These are phyloP conservation scores for Phytophthora cactorum DNA, from an alignment of 352 stramenopile species.

Conservation along the genomic window DNA sequence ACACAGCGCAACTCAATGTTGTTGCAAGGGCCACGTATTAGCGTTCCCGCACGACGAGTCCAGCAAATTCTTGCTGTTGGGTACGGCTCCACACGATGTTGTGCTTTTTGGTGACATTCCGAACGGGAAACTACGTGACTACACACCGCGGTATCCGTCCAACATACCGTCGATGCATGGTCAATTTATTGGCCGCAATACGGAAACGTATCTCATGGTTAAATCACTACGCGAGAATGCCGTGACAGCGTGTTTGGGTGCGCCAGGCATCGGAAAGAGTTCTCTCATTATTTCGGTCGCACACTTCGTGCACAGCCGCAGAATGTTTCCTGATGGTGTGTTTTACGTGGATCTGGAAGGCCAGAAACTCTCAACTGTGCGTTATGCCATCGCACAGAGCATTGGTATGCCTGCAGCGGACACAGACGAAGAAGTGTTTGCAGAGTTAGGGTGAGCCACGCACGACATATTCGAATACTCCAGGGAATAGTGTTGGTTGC, in stretches of 20 bases:
- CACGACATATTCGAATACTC: background rate
- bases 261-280: constrained; percentile 82
- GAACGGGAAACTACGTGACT: constrained; percentile 61
- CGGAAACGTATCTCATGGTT: constrained; percentile 82
- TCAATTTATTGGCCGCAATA: constrained; percentile 84
- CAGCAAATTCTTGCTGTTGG: constrained; percentile 81
- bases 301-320: constrained; percentile 79
- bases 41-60: constrained; percentile 84
- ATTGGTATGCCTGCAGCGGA: constrained; percentile 78
- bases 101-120: constrained; percentile 75
- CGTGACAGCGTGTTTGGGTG: constrained; percentile 75
- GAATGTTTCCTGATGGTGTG: constrained; percentile 80
- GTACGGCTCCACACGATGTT: constrained; percentile 61
- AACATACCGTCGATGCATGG: constrained; percentile 86
- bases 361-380: constrained; percentile 79
- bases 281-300: constrained; percentile 84
- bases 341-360: constrained; percentile 88
- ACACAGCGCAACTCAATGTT: constrained; percentile 72
- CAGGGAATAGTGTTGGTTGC: background rate
- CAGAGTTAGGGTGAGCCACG: constrained; percentile 58
- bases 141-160: constrained; percentile 71
- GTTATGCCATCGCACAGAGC: constrained; percentile 82
- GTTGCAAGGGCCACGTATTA: constrained; percentile 71
- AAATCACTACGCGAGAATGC: constrained; percentile 77
- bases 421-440: constrained; percentile 82